Percentiles rank a stretch among this genome's conserved stretches.
phyloP scores from a whole-genome alignment of 345 rosid species.

The Rhodomyrtus tomentosa region DNA sequence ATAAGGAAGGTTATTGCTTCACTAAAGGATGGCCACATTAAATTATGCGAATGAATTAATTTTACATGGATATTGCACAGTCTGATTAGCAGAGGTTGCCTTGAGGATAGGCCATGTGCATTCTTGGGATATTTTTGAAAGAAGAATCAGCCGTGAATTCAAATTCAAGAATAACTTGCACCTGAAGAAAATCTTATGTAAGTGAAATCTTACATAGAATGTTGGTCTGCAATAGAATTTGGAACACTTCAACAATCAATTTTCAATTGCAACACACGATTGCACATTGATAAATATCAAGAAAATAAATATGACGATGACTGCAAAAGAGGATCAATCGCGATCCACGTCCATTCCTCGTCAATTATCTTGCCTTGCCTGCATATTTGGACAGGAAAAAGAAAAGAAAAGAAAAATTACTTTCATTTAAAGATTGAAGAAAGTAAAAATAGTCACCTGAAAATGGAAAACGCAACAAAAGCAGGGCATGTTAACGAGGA shows the following conservation, averaged over 20 bases:
- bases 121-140: neutral
- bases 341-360: neutral
- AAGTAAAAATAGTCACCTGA: too few relatives aligned
- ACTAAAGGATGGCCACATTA: neutral
- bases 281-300: neutral
- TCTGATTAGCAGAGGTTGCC: neutral
- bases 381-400: neutral
- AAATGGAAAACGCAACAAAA: neutral
- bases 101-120: neutral
- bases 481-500: neutral
- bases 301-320: neutral
- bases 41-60: neutral
- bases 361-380: neutral
- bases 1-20: neutral
- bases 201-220: neutral
- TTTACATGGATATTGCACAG: neutral
- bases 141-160: neutral
- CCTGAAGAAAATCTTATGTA: neutral
- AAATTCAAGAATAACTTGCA: neutral
- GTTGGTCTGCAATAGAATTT: neutral
- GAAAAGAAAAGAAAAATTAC: too few relatives aligned
- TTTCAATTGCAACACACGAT: neutral
- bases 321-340: neutral
- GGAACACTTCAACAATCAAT: too few relatives aligned
- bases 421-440: neutral